Percentiles rank a stretch among this genome's conserved stretches.
Evolutionary conservation across 805 yeast species (phyloP).

Genomic region (Debaryomyces prosopidis): DNA sequence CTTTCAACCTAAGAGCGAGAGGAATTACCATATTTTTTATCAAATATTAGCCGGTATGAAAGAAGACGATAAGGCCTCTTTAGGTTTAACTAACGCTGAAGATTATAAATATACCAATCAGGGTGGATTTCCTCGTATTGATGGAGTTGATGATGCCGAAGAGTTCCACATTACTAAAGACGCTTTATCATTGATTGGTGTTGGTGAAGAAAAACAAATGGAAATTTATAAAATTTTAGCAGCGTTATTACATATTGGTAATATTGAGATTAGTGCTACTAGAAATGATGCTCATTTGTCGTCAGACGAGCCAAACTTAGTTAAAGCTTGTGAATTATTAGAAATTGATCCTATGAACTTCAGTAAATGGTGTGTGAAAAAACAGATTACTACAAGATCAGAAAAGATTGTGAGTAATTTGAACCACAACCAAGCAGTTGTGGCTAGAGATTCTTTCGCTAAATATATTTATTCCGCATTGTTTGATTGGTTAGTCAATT

Average conservation of each 20-base stretch:
- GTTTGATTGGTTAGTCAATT: conserved; percentile 92
- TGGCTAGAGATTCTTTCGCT: conserved; percentile 96
- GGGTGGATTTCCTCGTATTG: conserved; percentile 74
- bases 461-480: conserved; percentile 89
- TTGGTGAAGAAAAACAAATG: conserved; percentile 55
- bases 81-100: conserved; percentile 62
- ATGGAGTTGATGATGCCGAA: conserved; percentile 76
- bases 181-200: conserved; percentile 80
- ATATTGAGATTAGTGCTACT: conserved; percentile 81
- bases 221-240: conserved; percentile 79
- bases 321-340: conserved; percentile 78
- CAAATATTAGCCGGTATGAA: conserved; percentile 79
- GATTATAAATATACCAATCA: conserved; percentile 85
- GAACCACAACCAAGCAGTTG: conserved; percentile 79
- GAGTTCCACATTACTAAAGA: conserved; percentile 77
- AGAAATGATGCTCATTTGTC: conserved; percentile 79
- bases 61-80: conserved; percentile 51
- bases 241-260: conserved; percentile 89
- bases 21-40: conserved; percentile 94
- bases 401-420: conserved; percentile 88
- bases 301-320: conserved; percentile 83
- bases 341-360: conserved; percentile 74
- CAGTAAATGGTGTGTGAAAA: conserved; percentile 90
- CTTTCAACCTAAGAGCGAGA: conserved; percentile 85
- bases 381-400: conserved; percentile 87